Percentiles rank a stretch among this genome's conserved stretches.
Evolutionary conservation across 306 rosid species (phyloP).

Genomic region (Glycine soja): DNA sequence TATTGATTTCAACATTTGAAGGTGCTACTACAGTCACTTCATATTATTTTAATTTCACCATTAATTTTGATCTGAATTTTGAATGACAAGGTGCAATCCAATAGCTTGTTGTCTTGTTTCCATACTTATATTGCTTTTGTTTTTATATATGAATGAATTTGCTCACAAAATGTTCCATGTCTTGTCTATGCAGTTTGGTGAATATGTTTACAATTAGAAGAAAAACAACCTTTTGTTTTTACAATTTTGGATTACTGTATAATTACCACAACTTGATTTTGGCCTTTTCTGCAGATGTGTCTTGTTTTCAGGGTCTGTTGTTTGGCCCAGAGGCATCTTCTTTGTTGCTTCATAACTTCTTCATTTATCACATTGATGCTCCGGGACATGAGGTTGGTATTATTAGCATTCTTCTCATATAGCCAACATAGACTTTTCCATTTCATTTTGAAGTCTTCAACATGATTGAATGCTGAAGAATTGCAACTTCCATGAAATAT

Average conservation of each 20-base stretch:
- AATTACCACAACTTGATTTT: background rate
- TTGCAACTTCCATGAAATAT: slow-evolving; percentile 12
- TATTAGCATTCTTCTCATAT: slow-evolving; percentile 26
- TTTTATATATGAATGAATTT: background rate
- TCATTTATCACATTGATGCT: slow-evolving; percentile 90
- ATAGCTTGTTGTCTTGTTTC: no score
- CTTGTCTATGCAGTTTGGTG: background rate
- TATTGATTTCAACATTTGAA: no score
- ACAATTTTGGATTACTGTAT: background rate
- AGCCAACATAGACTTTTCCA: background rate
- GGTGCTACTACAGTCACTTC: no score
- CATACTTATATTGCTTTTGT: background rate
- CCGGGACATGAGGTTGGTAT: slow-evolving; percentile 90
- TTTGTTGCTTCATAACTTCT: slow-evolving; percentile 85
- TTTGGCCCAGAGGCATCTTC: slow-evolving; percentile 84
- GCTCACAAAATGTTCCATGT: background rate
- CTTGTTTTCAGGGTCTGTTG: slow-evolving; percentile 85
- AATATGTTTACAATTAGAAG: slow-evolving; percentile 17
- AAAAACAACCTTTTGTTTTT: background rate
- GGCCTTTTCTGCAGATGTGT: slow-evolving; percentile 61
- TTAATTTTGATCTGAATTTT: no score
- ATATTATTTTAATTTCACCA: no score
- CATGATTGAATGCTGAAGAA: background rate
- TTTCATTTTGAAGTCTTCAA: background rate
- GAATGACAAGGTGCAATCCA: no score